Evolutionary conservation across 345 rosid species (phyloP).

Genomic region (Gossypium stocksii): DNA sequence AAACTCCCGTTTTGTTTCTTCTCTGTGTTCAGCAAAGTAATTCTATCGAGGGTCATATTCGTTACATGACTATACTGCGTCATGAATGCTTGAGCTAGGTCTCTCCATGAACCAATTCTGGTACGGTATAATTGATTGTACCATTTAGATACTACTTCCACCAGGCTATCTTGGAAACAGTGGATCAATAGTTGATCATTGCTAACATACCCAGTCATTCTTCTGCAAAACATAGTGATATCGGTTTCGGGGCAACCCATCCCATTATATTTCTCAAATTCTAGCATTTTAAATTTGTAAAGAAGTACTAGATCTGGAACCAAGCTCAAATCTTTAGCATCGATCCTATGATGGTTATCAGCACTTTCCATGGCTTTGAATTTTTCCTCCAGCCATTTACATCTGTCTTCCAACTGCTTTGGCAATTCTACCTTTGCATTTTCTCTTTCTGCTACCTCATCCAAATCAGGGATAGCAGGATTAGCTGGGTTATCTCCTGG

Average conservation of each 20-base stretch:
- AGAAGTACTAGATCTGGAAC: too few species aligned
- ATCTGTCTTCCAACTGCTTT: fast-evolving
- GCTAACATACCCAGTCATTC: too few species aligned
- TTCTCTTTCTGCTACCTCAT: fast-evolving
- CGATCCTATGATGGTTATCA: fast-evolving
- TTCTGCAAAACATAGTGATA: too few species aligned
- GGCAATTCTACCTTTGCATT: fast-evolving
- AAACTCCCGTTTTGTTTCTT: fast-evolving
- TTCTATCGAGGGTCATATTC: fast-evolving
- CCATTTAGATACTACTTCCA: too few species aligned
- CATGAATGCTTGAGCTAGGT: too few species aligned
- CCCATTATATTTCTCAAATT: too few species aligned
- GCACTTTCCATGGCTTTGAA: fast-evolving
- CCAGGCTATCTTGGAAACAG: fast-evolving
- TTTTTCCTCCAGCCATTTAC: too few species aligned
- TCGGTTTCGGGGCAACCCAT: fast-evolving
- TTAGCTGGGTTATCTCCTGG: fast-evolving
- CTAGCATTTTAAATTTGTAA: fast-evolving
- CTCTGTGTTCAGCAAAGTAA: fast-evolving
- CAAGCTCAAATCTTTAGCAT: too few species aligned
- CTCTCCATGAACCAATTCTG: too few species aligned
- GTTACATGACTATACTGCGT: too few species aligned
- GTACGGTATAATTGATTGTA: fast-evolving
- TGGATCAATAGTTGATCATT: too few species aligned
- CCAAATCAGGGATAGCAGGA: fast-evolving